These are phyloP conservation scores for Pleurotus eryngii DNA, from an alignment of 768 basidiomycete species.

Conservation along the genomic window DNA sequence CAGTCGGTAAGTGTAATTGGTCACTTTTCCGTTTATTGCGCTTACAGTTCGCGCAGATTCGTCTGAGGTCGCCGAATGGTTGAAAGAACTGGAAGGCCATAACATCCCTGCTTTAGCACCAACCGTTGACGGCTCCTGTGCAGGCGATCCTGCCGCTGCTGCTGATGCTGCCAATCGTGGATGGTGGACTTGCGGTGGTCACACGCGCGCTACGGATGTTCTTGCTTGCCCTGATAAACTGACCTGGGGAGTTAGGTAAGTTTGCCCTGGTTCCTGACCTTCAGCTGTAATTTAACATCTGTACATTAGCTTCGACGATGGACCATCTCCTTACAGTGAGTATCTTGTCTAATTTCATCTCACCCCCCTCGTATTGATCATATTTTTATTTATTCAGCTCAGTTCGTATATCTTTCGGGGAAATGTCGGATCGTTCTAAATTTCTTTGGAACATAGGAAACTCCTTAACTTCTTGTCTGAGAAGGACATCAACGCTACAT, in stretches of 20 bases:
- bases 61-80: slow-evolving; percentile 65
- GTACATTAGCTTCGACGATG: slow-evolving; percentile 70
- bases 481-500: slow-evolving; percentile 72
- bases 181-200: slow-evolving; percentile 91
- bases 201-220: slow-evolving; percentile 59
- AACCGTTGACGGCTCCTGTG: slow-evolving; percentile 70
- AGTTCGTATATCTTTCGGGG: slow-evolving; percentile 33
- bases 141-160: slow-evolving; percentile 51
- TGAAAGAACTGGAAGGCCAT: slow-evolving; percentile 70
- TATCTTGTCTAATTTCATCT: slow-evolving; percentile 12
- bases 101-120: slow-evolving; percentile 64
- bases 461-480: slow-evolving; percentile 69
- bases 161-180: slow-evolving; percentile 60
- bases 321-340: slow-evolving; percentile 80
- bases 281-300: slow-evolving; percentile 1
- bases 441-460: slow-evolving; percentile 34
- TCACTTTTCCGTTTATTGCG: not conserved
- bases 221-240: slow-evolving; percentile 61
- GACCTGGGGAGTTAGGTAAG: slow-evolving; percentile 72
- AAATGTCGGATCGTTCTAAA: slow-evolving; percentile 4
- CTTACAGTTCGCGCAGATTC: slow-evolving; percentile 35
- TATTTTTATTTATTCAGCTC: slow-evolving; percentile 33
- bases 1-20: slow-evolving; percentile 43
- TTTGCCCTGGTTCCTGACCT: not conserved
- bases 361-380: not conserved